Evolutionary conservation across 371 early-diverging fungal species (phyloP), one percentile per base, ranked within the genome.

Genomic region (Lichtheimia ramosa): DNA sequence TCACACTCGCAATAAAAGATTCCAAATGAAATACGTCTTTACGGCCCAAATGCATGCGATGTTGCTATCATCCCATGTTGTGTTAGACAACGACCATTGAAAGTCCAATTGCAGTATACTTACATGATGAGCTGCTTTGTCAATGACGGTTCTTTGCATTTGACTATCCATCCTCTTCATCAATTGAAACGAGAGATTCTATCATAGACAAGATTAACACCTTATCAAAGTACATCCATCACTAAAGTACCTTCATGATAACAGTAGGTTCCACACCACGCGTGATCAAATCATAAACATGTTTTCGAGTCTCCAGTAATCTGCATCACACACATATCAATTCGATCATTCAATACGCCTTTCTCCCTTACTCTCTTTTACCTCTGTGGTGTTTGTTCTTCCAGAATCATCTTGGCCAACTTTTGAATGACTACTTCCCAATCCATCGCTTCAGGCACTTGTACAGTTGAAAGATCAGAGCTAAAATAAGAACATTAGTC

Each of bases 11-110:
- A 14, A 92, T 91, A 81, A 96, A 99, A 1, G 98, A 97, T 74
- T 99, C 99, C 27, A 99, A 74, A 75, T 99, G 99, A 65, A 98
- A 94, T 16, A 99, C 95, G 0, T 91, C 83, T 80, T 99, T 99
- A 48, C 80, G 87, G 0, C 99, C 99, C 14, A 81, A 63, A 28
- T 85, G 82, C 63, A 99, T 66, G 42, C 95, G 90, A 61, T 95
- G 92, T 63, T 96, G 95, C 89, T 49, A 28, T 40, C 23, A 10
- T 25, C n/a, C 15, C 49, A 18, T 25, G n/a, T 16, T 10, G 21
- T 24, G 15, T 41, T 24, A 21, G 43, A 6, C n/a, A 56, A n/a
- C n/a, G n/a, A n/a, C n/a, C n/a, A n/a, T n/a, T n/a, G n/a, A n/a
- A n/a, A n/a, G n/a, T n/a, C n/a, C 28, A 34, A 34, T 34, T 2